phyloP scores from a whole-genome alignment of 129 eudicot genomes.

The Glebionis coronaria region DNA sequence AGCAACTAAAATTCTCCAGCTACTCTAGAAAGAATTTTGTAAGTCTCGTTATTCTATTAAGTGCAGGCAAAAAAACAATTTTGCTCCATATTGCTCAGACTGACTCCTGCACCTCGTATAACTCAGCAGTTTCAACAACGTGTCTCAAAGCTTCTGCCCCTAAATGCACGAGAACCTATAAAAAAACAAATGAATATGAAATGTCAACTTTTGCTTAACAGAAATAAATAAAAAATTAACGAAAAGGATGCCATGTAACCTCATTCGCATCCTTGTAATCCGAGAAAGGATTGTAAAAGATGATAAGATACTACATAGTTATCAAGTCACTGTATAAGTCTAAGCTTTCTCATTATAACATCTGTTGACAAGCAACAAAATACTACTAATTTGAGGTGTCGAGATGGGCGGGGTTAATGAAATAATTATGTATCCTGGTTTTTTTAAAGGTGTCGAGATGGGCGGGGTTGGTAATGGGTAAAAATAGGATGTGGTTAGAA shows the following conservation, averaged over 20 bases:
- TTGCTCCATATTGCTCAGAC: background rate
- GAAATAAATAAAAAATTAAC: background rate
- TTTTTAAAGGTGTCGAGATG: too few species aligned
- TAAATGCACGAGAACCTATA: conserved; percentile 64
- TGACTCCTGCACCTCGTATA: conserved; percentile 34
- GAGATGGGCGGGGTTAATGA: too few species aligned
- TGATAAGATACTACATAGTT: conserved; percentile 2
- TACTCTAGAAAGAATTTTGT: too few species aligned
- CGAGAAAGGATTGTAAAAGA: conserved; percentile 20
- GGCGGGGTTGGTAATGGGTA: too few species aligned
- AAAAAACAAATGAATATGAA: background rate
- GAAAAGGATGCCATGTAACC: conserved; percentile 33
- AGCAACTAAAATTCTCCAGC: too few species aligned
- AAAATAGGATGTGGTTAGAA: too few species aligned
- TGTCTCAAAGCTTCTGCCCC: conserved; percentile 64
- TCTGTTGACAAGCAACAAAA: too few species aligned
- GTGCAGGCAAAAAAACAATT: too few species aligned
- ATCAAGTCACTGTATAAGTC: background rate
- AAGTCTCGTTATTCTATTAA: too few species aligned
- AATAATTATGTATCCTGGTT: too few species aligned
- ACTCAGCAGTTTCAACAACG: conserved; percentile 47
- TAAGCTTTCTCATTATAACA: too few species aligned
- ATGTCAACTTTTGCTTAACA: background rate
- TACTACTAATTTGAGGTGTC: too few species aligned
- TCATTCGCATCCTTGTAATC: conserved; percentile 96